These are phyloP conservation scores for Hypoxylon sp. DNA, from an alignment of 2,329 filamentous ascomycete species.

Conservation along the genomic window DNA sequence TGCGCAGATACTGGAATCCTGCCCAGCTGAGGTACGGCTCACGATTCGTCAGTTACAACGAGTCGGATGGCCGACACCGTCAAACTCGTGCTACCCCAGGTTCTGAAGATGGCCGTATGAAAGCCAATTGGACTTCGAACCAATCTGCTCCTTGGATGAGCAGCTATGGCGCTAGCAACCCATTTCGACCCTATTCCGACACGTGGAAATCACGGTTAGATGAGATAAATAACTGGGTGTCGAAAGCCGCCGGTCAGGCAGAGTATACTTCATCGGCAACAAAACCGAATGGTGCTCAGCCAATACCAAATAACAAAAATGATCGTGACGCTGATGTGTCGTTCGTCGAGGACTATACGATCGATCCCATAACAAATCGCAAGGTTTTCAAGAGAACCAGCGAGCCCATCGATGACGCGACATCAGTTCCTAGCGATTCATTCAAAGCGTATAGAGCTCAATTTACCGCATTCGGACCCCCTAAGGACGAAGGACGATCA, in stretches of 20 bases:
- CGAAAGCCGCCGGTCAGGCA: conserved; percentile 5
- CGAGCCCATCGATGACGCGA: conserved; percentile 20
- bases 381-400: conserved; percentile 50
- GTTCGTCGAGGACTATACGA: conserved; percentile 50
- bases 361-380: conserved; percentile 69
- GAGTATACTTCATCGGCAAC: conserved; percentile 6
- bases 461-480: conserved; percentile 44
- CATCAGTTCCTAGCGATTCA: conserved; percentile 43
- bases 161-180: conserved; percentile 2
- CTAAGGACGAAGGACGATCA: conserved; percentile 23
- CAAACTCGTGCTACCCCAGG: conserved; percentile 37
- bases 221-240: conserved; percentile 21
- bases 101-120: conserved; percentile 48
- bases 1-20: conserved; percentile 52
- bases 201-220: conserved; percentile 34
- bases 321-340: conserved; percentile 5
- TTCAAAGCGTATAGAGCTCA: conserved; percentile 49
- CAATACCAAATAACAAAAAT: conserved; percentile 3
- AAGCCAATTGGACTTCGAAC: background rate
- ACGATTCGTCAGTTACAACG: conserved; percentile 49
- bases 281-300: conserved; percentile 1
- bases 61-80: conserved; percentile 51
- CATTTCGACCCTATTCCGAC: conserved; percentile 3
- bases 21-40: conserved; percentile 40
- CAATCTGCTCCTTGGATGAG: conserved; percentile 11